phyloP scores from a whole-genome alignment of 169 alveolate genomes.

The Plasmodium falciparum region DNA sequence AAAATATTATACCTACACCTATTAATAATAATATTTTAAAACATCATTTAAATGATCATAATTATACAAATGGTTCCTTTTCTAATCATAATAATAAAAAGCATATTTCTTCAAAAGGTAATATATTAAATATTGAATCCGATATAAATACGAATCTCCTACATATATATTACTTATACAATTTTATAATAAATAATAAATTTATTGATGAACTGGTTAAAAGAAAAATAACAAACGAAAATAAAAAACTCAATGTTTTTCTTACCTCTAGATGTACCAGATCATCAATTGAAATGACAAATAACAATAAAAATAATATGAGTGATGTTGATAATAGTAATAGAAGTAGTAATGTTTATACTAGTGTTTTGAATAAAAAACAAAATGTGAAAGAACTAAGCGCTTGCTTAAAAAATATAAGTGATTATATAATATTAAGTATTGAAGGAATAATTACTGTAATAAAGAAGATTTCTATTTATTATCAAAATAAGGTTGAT shows the following conservation, averaged over 20 bases:
- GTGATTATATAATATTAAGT: conserved; percentile 33
- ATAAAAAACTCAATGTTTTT: not conserved
- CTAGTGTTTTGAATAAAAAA: not conserved
- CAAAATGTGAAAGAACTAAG: not conserved
- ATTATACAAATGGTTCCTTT: no score
- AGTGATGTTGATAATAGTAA: not conserved
- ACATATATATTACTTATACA: conserved; percentile 38
- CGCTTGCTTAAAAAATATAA: conserved; percentile 8
- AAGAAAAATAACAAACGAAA: not conserved
- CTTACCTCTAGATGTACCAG: no score
- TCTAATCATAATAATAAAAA: no score
- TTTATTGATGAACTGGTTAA: conserved; percentile 22
- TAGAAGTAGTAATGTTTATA: not conserved
- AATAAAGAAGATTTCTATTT: conserved; percentile 3
- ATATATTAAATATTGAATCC: not conserved
- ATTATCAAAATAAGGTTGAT: not conserved
- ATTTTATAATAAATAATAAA: conserved; percentile 23
- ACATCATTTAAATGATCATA: no score
- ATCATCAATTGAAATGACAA: not conserved
- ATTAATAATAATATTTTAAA: not conserved
- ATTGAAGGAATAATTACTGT: conserved; percentile 38
- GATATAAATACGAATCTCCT: not conserved
- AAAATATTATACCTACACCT: not conserved
- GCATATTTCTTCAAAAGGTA: not conserved
- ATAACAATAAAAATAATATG: not conserved